Percentiles rank a stretch among this genome's conserved stretches.
These are phyloP conservation scores for Phytomonas francai DNA, from an alignment of 208 protist genomes.

Conservation along the genomic window DNA sequence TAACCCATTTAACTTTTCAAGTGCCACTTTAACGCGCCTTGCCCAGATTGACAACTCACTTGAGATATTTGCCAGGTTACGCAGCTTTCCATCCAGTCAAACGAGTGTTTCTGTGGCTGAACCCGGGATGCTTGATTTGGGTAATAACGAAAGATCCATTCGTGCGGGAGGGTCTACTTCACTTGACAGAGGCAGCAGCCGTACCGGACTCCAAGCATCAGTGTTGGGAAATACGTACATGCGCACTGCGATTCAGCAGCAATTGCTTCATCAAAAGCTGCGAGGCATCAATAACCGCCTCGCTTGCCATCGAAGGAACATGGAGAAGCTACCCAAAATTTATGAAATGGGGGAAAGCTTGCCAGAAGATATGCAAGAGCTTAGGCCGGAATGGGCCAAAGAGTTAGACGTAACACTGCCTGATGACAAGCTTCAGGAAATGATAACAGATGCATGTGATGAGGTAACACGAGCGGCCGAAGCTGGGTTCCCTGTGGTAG, in stretches of 20 bases:
- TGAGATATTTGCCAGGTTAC: not conserved
- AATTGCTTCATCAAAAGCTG: conserved; percentile 12
- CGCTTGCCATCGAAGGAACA: too few species aligned
- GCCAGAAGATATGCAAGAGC: conserved; percentile 3
- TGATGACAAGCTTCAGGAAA: conserved; percentile 21
- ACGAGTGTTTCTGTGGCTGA: too few species aligned
- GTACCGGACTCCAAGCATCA: not conserved
- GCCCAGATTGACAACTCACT: conserved; percentile 7
- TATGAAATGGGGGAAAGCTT: conserved; percentile 6
- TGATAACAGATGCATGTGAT: conserved; percentile 33
- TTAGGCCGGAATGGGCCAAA: conserved; percentile 18
- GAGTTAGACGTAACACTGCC: not conserved
- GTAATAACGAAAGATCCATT: too few species aligned
- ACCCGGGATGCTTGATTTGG: too few species aligned
- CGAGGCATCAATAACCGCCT: conserved; percentile 38
- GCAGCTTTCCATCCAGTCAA: not conserved
- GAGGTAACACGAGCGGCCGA: conserved; percentile 27
- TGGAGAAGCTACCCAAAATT: too few species aligned
- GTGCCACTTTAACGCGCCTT: conserved; percentile 13
- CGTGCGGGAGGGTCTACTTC: too few species aligned
- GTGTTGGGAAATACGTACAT: conserved; percentile 48
- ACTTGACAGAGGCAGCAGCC: too few species aligned
- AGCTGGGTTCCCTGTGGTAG: not conserved
- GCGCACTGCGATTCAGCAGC: conserved; percentile 13
- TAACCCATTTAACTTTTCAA: conserved; percentile 23